Conservation (phyloP, 257 asterid genomes). For the Scutellaria baicalensis region DNA sequence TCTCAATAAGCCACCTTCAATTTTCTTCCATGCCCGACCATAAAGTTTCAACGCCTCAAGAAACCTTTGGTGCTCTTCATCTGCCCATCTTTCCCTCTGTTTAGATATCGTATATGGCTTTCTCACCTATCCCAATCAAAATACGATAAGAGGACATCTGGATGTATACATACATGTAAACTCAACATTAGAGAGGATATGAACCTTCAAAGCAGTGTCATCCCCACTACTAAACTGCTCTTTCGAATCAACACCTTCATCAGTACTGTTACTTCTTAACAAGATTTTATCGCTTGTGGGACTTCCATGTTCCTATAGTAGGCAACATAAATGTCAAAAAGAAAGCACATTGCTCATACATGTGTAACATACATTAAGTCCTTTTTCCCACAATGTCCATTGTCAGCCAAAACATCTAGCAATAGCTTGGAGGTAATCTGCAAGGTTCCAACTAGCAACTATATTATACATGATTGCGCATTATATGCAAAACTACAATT, state of each 20-base stretch:
- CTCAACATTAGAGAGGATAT: background rate
- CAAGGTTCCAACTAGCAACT: background rate
- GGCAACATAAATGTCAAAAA: background rate
- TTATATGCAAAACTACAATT: background rate
- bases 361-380: too few relatives aligned
- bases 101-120: conserved; percentile 85
- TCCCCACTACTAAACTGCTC: conserved; percentile 39
- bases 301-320: conserved; percentile 36
- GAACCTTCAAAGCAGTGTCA: conserved; percentile 62
- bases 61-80: conserved; percentile 78
- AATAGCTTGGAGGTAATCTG: background rate
- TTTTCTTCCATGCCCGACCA: conserved; percentile 95
- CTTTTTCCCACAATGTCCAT: background rate
- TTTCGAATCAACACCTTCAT: conserved; percentile 19
- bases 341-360: background rate
- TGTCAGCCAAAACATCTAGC: background rate
- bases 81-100: conserved; percentile 94
- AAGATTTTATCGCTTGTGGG: conserved; percentile 12
- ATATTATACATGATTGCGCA: background rate
- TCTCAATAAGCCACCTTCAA: conserved; percentile 58
- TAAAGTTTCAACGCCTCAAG: conserved; percentile 80
- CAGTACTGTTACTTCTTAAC: conserved; percentile 18
- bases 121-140: conserved; percentile 40
- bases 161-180: background rate
- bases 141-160: background rate